Conservation (phyloP, 139 green algal species). For the Chlorella sp. region DNA sequence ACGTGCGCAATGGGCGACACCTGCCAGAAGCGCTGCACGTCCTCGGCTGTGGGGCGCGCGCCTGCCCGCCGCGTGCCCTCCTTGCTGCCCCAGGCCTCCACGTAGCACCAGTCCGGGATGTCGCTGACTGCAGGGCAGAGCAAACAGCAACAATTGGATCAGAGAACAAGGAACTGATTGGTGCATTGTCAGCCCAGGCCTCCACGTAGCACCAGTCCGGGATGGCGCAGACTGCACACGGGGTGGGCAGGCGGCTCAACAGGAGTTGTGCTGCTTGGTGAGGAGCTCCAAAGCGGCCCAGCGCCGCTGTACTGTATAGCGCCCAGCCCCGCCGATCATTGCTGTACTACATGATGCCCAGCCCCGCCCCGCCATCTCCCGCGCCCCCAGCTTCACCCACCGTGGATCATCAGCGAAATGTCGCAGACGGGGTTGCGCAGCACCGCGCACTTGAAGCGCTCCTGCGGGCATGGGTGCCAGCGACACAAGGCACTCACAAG, state of each 20-base stretch:
- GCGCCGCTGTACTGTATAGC: too few species aligned
- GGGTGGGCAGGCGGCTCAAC: too few species aligned
- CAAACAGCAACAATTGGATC: neutral
- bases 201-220: too few species aligned
- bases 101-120: slow-evolving; percentile 95
- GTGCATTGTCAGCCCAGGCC: too few species aligned
- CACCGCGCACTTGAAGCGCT: slow-evolving; percentile 72
- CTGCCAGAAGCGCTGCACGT: slow-evolving; percentile 67
- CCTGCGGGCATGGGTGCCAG: neutral
- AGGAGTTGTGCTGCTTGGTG: too few species aligned
- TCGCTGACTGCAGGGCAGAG: slow-evolving; percentile 58
- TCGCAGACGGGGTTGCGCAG: slow-evolving; percentile 95
- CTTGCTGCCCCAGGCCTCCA: slow-evolving; percentile 83
- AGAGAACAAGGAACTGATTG: too few species aligned
- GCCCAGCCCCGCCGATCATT: too few species aligned
- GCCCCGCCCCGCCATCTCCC: too few species aligned
- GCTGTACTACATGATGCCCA: too few species aligned
- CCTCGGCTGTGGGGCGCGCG: slow-evolving; percentile 57
- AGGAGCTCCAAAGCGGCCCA: too few species aligned
- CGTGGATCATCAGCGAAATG: slow-evolving; percentile 83
- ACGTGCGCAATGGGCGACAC: slow-evolving; percentile 78
- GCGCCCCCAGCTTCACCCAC: neutral
- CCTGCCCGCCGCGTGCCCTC: slow-evolving; percentile 55
- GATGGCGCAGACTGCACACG: too few species aligned
- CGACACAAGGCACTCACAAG: too few species aligned